Evolutionary conservation across 257 asterid species (phyloP).

Genomic region (Solanum ahanhuiri): DNA sequence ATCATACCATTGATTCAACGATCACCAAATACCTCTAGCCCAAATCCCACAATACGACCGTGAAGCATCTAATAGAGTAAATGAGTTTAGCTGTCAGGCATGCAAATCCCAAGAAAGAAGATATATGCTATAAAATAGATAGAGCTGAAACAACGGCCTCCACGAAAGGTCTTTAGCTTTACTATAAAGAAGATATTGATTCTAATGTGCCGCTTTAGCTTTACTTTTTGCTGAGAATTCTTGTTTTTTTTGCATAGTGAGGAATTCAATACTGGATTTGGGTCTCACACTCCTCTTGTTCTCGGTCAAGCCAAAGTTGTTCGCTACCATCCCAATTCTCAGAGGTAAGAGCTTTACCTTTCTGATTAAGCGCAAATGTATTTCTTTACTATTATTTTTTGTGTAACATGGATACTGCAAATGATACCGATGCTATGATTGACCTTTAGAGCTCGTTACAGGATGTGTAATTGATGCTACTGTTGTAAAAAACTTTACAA

Average conservation of each 20-base stretch:
- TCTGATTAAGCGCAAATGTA: background rate
- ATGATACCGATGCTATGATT: background rate
- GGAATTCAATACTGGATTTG: constrained; percentile 85
- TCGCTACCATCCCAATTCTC: constrained; percentile 69
- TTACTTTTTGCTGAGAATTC: constrained; percentile 10
- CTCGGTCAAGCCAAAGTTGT: constrained; percentile 83
- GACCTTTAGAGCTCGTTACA: background rate
- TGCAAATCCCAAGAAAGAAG: background rate
- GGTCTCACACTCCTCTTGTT: constrained; percentile 81
- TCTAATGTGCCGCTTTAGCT: constrained; percentile 1
- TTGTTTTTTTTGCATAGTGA: constrained; percentile 39
- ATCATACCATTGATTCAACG: background rate
- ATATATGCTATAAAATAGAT: background rate
- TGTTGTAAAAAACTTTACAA: background rate
- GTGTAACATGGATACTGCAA: background rate
- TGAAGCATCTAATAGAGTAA: background rate
- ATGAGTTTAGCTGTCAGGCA: background rate
- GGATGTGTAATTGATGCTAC: background rate
- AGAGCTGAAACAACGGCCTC: background rate
- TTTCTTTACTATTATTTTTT: background rate
- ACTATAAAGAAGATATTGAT: background rate
- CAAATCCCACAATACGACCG: background rate
- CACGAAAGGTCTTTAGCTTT: background rate
- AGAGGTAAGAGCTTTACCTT: constrained; percentile 40
- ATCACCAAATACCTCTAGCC: background rate